Base-by-base conservation (phyloP, 768 basidiomycete species). In the Trametes elegans region DNA sequence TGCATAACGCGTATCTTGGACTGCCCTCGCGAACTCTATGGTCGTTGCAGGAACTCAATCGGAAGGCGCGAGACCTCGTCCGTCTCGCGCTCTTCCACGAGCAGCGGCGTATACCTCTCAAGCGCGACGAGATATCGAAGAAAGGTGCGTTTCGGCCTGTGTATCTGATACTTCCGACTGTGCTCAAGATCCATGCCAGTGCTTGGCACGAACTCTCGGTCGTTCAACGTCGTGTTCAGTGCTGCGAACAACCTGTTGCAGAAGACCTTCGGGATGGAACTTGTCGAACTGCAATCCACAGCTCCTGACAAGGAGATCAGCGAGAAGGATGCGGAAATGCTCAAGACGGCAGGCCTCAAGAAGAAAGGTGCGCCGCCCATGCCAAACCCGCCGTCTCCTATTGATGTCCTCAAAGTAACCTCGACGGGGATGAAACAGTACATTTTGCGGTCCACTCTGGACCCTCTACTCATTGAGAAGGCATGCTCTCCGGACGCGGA, bases 91-190 rank as follows among this genome's bases (percentile, higher is more conserved):
- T 98, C 36, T 95, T 93, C 68, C 77, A 75, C 5, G 93, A 96
- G 66, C 82, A 88, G 50, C 82, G 78, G 65, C 78, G 90, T 46
- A 69, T 73, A 10, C 76, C 83, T 2, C 69, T 97, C 44, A 79
- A 81, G 32, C 77, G 91, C 35, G 88, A 93, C n/a, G 93, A 96
- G 35, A 89, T 95, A 45, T 83, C 78, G 34, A 94, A 93, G 72
- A 90, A 90, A 77, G 83, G 94, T 86, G 14, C 55, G 56, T 58
- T 53, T 2, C 28, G 18, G 16, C n/a, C 0, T 10, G 16, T 29
- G n/a, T n/a, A n/a, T 18, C 23, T 8, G 11, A 4, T 7, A 14
- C 9, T 23, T 46, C 16, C 31, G 5, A n/a, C 18, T 29, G 11
- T 42, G 24, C 13, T 13, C 52, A 27, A 3, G 29, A 53, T 23